Evolutionary conservation across 306 rosid genomes (phyloP).

Genomic region (Ochetophila trinervis): DNA sequence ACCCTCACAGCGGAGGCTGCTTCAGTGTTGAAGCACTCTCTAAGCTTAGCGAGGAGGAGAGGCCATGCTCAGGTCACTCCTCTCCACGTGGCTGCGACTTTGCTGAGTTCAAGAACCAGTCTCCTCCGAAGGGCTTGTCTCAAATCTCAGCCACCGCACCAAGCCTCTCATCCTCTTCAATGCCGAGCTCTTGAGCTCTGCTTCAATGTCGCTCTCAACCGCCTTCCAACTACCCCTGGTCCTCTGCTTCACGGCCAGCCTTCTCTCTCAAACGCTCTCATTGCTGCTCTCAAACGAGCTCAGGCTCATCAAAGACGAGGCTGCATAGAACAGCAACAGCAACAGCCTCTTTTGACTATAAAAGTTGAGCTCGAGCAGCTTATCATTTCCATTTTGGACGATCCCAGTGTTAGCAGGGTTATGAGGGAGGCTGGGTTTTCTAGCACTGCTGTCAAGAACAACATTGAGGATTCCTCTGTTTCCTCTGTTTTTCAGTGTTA

Average conservation of each 20-base stretch:
- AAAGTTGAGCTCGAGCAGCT: conserved; percentile 89
- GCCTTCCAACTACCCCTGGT: conserved; percentile 69
- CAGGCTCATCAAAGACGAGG: conserved; percentile 97
- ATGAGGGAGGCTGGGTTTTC: conserved; percentile 98
- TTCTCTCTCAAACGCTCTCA: conserved; percentile 85
- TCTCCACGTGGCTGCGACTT: conserved; percentile 81
- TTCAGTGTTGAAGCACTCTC: conserved; percentile 80
- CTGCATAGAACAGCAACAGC: conserved; percentile 85
- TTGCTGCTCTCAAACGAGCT: conserved; percentile 89
- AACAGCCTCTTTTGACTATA: conserved; percentile 65
- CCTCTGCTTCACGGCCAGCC: conserved; percentile 66
- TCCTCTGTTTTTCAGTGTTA: conserved; percentile 61
- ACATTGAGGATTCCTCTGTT: conserved; percentile 49
- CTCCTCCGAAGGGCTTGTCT: conserved; percentile 69
- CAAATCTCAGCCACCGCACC: conserved; percentile 65
- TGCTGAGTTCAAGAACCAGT: conserved; percentile 58
- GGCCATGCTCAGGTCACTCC: conserved; percentile 99
- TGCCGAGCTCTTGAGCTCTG: conserved; percentile 97
- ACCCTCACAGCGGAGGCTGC: conserved; percentile 99
- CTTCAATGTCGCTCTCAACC: conserved; percentile 92
- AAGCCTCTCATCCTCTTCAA: conserved; percentile 62
- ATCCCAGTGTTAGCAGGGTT: conserved; percentile 92
- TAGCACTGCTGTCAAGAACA: conserved; percentile 69
- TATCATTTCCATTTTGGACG: conserved; percentile 81
- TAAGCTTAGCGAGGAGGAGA: conserved; percentile 68